Base-by-base conservation (phyloP, 371 early-diverging fungal species). In the Mucor indicus region DNA sequence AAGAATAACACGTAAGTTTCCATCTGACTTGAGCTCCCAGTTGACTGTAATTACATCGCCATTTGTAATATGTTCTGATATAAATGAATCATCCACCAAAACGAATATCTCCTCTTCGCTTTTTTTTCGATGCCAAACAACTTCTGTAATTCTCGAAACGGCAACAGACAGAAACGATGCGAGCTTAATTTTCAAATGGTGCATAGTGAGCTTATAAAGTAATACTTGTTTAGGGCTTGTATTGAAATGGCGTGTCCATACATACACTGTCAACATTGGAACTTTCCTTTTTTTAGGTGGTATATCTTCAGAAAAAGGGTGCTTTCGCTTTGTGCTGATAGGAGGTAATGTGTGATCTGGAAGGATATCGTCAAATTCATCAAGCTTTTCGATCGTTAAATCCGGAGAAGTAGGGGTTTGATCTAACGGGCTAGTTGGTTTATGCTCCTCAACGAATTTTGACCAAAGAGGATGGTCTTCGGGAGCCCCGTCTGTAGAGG, bases 401-500 rank as follows among this genome's bases (percentile, higher is more conserved):
- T 56, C 56, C 3, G 50, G 41, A 8, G 50, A 39, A 8, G 29
- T 33, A 4, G 51, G 51, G 1, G 47, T 23, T 22, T 51, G 42
- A 12, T 23, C 24, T 15, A 57, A 41, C 11, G 16, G 17, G 11
- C 46, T 57, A 1, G 51, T 46, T 1, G 47, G 17, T 37, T 47
- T 29, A 24, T 48, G 38, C 0, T 47, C 13, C 20, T 51, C 52
- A 37, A 24, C 51, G 7, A 57, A 23, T 15, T 47, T 38, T 2
- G 58, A 42, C 58, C 58, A 57, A 17, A 52, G 37, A 4, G 58
- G 58, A 48, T 57, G 58, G 9, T 57, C 46, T 6, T 57, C 33
- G 17, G 58, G 58, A 1, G 37, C 44, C 3, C 45, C 54, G 21
- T 53, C 40, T 17, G 60, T 50, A 16, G 54, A 45, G 19, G 53